These are phyloP conservation scores for Cordyceps javanica DNA, from an alignment of 2,329 filamentous ascomycete genomes.

Conservation along the genomic window DNA sequence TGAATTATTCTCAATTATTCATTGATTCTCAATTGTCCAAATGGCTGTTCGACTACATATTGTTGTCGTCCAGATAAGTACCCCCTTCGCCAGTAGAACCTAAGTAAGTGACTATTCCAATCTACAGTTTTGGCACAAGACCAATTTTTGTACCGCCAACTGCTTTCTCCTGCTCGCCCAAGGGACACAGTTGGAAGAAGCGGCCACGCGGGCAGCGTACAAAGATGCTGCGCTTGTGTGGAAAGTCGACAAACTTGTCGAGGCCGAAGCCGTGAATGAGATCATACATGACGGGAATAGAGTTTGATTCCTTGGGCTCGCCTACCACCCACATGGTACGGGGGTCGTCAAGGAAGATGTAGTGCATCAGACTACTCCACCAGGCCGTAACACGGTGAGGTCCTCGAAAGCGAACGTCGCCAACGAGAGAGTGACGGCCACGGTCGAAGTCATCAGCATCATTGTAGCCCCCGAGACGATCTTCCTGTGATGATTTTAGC, in stretches of 20 bases:
- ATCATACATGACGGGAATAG: conserved; percentile 67
- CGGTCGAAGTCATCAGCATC: conserved; percentile 50
- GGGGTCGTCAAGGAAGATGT: conserved; percentile 55
- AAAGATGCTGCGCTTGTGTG: conserved; percentile 64
- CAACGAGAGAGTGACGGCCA: conserved; percentile 52
- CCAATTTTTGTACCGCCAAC: conserved; percentile 48
- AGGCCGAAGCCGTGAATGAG: conserved; percentile 67
- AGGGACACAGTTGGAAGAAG: conserved; percentile 63
- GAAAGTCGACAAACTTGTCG: conserved; percentile 66
- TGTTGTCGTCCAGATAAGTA: neutral
- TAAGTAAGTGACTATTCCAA: neutral
- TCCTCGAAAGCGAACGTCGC: conserved; percentile 53
- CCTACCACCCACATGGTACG: conserved; percentile 53
- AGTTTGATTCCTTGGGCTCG: conserved; percentile 67
- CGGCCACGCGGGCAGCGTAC: conserved; percentile 59
- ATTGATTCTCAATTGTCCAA: neutral
- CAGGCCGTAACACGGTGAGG: conserved; percentile 55
- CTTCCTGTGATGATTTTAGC: conserved; percentile 35
- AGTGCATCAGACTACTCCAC: conserved; percentile 58
- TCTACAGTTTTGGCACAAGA: conserved; percentile 47
- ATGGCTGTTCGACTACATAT: too few species aligned
- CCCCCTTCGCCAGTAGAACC: neutral
- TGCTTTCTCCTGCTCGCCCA: conserved; percentile 50
- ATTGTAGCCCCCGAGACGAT: conserved; percentile 51
- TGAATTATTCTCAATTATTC: neutral